Conservation (phyloP, 2,329 filamentous ascomycete species). For the Colletotrichum plurivorum region DNA sequence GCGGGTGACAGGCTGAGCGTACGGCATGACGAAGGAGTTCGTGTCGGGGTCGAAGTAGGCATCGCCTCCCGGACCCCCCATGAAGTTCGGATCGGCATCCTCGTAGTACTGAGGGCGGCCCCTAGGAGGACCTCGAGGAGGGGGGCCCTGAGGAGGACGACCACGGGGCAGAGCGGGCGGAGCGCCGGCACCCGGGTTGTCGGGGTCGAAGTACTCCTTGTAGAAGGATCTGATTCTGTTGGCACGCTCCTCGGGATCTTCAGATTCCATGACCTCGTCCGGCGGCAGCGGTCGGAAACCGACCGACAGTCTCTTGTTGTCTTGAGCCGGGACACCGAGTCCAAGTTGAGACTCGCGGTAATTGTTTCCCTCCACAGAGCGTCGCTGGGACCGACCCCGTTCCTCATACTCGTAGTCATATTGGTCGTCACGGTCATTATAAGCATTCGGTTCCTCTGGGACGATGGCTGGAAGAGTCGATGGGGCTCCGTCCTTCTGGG, state of each 20-base stretch:
- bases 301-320: constrained; percentile 74
- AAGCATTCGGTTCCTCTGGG: constrained; percentile 36
- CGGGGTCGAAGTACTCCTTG: constrained; percentile 96
- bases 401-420: constrained; percentile 47
- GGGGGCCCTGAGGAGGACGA: constrained; percentile 25
- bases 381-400: constrained; percentile 54
- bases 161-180: constrained; percentile 21
- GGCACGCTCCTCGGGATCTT: constrained; percentile 93
- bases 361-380: constrained; percentile 44
- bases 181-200: constrained; percentile 65
- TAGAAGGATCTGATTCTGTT: constrained; percentile 99
- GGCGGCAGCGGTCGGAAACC: constrained; percentile 89
- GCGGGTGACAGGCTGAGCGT: constrained; percentile 86
- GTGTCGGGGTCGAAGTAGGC: constrained; percentile 77
- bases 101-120: constrained; percentile 73
- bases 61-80: constrained; percentile 63
- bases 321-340: constrained; percentile 68
- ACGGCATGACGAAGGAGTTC: constrained; percentile 84
- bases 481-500: constrained; percentile 53
- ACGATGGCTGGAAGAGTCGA: constrained; percentile 49
- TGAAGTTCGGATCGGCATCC: constrained; percentile 80
- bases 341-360: constrained; percentile 57
- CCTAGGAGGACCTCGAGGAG: constrained; percentile 26
- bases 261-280: constrained; percentile 81
- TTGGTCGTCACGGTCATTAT: constrained; percentile 47